These are phyloP conservation scores for Pisolithus microcarpus DNA, from an alignment of 768 basidiomycete genomes.

Conservation along the genomic window DNA sequence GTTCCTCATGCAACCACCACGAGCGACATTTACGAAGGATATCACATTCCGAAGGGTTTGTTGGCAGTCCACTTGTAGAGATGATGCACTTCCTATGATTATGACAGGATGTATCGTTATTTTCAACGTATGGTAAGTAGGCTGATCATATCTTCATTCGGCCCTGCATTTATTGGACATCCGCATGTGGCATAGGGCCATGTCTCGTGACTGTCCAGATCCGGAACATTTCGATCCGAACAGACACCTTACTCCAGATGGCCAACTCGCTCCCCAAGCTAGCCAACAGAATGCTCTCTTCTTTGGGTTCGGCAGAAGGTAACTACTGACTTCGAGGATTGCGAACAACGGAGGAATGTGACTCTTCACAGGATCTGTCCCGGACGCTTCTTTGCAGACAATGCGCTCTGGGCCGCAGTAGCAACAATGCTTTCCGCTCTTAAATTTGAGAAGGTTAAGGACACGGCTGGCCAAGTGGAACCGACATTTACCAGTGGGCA, in stretches of 20 bases:
- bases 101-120: background rate
- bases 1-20: background rate
- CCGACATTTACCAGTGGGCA: background rate
- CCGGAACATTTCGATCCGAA: background rate
- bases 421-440: background rate
- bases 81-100: background rate
- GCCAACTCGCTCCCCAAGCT: background rate
- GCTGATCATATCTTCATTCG: background rate
- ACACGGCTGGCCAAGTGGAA: background rate
- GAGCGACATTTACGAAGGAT: slow-evolving; percentile 14
- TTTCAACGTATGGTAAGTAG: background rate
- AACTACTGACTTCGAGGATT: background rate
- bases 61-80: background rate
- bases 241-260: background rate
- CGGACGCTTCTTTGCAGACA: background rate
- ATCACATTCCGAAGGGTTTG: slow-evolving; percentile 16
- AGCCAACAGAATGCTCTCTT: background rate
- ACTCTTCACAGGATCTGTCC: background rate
- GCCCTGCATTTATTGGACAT: too few species aligned
- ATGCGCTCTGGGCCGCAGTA: background rate
- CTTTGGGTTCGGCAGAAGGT: slow-evolving; percentile 3
- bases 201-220: background rate
- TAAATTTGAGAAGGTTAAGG: background rate
- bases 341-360: background rate
- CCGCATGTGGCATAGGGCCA: background rate